Conservation (phyloP, 2,329 filamentous ascomycete genomes). For the Venturiaceae sp. region DNA sequence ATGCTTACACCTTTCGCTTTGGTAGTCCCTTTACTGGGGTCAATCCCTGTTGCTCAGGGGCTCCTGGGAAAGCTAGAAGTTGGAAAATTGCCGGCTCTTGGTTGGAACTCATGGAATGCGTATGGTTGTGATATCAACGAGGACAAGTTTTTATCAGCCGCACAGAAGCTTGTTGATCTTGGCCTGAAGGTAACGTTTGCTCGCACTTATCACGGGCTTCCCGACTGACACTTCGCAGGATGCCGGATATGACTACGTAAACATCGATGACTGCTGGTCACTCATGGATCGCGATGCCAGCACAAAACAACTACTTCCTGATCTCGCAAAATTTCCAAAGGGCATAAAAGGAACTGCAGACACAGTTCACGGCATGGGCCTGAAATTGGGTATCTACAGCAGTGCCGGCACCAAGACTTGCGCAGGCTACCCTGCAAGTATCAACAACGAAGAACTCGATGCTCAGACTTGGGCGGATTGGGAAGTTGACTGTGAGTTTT, state of each 20-base stretch:
- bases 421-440: constrained; percentile 45
- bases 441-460: constrained; percentile 49
- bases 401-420: constrained; percentile 44
- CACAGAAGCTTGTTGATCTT: constrained; percentile 36
- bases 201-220: not conserved
- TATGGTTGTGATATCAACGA: constrained; percentile 43
- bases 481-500: constrained; percentile 21
- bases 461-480: constrained; percentile 31
- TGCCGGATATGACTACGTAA: constrained; percentile 48
- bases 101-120: constrained; percentile 45
- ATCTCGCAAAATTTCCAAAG: constrained; percentile 42
- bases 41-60: not conserved
- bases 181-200: constrained; percentile 29
- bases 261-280: constrained; percentile 50
- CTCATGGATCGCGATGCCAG: constrained; percentile 39
- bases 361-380: constrained; percentile 43
- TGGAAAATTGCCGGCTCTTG: constrained; percentile 15
- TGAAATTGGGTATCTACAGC: constrained; percentile 57
- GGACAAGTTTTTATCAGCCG: constrained; percentile 37
- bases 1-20: not conserved
- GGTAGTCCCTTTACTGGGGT: not conserved
- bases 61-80: not conserved
- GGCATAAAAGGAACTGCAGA: constrained; percentile 47
- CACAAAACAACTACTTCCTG: constrained; percentile 24
- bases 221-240: constrained; percentile 18